phyloP scores from a whole-genome alignment of 805 yeast genomes.

The Saccharomyces eubayanus region DNA sequence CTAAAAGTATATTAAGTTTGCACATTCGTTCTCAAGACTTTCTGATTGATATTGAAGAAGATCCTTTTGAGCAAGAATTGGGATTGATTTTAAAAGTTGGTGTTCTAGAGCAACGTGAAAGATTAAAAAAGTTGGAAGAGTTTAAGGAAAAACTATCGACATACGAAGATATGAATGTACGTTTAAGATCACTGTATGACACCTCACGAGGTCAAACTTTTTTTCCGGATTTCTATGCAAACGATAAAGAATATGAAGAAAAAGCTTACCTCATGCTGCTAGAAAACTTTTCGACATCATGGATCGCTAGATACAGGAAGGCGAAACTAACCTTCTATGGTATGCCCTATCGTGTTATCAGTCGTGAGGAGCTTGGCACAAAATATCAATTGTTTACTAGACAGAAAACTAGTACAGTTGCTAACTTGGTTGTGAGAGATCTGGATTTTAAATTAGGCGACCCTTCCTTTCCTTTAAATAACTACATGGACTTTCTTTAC shows the following conservation, averaged over 20 bases:
- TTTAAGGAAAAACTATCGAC: constrained; percentile 17
- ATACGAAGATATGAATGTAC: background rate
- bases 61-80: constrained; percentile 57
- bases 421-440: constrained; percentile 18
- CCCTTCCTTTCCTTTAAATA: constrained; percentile 28
- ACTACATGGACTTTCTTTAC: constrained; percentile 31
- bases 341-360: constrained; percentile 18
- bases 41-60: constrained; percentile 48
- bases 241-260: constrained; percentile 1
- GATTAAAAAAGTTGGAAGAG: constrained; percentile 35
- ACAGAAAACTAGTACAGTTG: constrained; percentile 22
- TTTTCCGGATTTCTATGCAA: background rate
- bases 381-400: constrained; percentile 17
- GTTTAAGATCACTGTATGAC: background rate
- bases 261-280: constrained; percentile 14
- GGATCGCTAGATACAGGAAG: constrained; percentile 30
- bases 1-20: constrained; percentile 35
- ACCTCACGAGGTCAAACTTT: background rate
- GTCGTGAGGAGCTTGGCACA: constrained; percentile 12
- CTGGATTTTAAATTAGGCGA: constrained; percentile 19
- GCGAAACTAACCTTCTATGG: constrained; percentile 27
- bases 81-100: constrained; percentile 52
- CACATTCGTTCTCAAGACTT: constrained; percentile 36
- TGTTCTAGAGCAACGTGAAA: constrained; percentile 43
- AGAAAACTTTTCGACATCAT: constrained; percentile 36